Percentiles rank a stretch among this genome's conserved stretches.
Evolutionary conservation across 148 eudicot genomes (phyloP).

Genomic region (Pouteria glomerata): DNA sequence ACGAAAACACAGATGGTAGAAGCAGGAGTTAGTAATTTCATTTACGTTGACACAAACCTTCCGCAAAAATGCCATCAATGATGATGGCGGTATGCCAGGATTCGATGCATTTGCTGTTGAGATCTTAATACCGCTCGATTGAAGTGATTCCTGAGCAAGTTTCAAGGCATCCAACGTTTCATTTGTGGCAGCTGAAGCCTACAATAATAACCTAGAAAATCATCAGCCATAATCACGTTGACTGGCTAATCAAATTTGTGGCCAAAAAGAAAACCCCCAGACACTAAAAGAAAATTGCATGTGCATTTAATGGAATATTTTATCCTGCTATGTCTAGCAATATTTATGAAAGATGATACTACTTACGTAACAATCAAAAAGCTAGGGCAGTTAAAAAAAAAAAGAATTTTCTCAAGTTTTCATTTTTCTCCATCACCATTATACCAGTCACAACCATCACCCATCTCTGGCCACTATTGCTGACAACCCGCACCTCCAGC

Average conservation of each 20-base stretch:
- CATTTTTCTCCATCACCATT: no score
- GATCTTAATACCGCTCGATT: constrained; percentile 41
- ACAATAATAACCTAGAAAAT: constrained; percentile 16
- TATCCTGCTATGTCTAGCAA: neutral
- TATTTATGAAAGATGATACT: neutral
- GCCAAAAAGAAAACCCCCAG: neutral
- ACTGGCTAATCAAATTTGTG: neutral
- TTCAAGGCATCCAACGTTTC: constrained; percentile 54
- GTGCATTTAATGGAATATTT: no score
- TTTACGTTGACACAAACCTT: constrained; percentile 40
- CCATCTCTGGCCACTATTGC: no score
- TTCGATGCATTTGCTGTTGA: constrained; percentile 57
- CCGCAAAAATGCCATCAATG: constrained; percentile 77
- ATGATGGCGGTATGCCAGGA: constrained; percentile 98
- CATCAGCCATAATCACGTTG: constrained; percentile 1
- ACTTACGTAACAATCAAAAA: constrained; percentile 1
- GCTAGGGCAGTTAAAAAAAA: neutral
- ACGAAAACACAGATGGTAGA: neutral
- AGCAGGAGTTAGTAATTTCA: neutral
- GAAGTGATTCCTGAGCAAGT: constrained; percentile 61
- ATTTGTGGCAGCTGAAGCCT: constrained; percentile 57
- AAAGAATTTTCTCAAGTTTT: no score
- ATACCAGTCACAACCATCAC: no score
- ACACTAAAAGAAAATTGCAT: no score
- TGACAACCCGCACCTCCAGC: no score